These are phyloP conservation scores for Clitocybe nebularis DNA, from an alignment of 1,284 basidiomycete genomes.

Conservation along the genomic window DNA sequence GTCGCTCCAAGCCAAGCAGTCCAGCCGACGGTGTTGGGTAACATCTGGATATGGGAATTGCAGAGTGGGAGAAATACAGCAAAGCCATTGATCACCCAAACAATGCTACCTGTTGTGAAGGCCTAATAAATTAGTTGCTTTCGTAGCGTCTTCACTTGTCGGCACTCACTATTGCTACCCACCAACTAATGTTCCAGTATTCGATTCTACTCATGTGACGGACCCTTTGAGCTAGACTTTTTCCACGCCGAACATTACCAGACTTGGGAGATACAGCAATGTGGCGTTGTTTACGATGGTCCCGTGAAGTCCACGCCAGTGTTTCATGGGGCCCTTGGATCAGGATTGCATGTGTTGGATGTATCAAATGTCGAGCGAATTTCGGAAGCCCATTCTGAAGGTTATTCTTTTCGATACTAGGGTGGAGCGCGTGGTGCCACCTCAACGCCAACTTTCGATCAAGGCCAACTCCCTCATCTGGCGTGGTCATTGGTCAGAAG, in stretches of 20 bases:
- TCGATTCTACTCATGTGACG: conserved; percentile 21
- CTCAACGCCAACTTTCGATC: neutral
- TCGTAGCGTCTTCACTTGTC: neutral
- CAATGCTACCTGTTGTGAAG: conserved; percentile 38
- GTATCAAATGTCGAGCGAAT: conserved; percentile 16
- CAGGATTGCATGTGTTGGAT: conserved; percentile 23
- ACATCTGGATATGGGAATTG: conserved; percentile 27
- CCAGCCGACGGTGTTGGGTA: conserved; percentile 35
- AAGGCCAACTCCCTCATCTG: too few species aligned
- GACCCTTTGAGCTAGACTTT: conserved; percentile 11
- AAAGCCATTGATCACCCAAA: conserved; percentile 60
- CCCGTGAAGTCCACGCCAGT: conserved; percentile 22
- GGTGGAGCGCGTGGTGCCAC: conserved; percentile 22
- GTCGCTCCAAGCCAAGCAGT: conserved; percentile 50
- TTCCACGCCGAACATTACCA: conserved; percentile 9
- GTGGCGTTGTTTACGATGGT: conserved; percentile 25
- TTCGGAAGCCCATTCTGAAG: conserved; percentile 21
- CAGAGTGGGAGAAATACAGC: conserved; percentile 47
- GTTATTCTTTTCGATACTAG: conserved; percentile 16
- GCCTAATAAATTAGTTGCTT: conserved; percentile 15
- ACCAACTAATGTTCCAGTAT: conserved; percentile 32
- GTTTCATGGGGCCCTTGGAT: conserved; percentile 6
- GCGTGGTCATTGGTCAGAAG: too few species aligned
- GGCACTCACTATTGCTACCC: conserved; percentile 25
- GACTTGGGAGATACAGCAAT: conserved; percentile 14